Evolutionary conservation across 106 monocot genomes (phyloP).

Genomic region (Allium sativum): DNA sequence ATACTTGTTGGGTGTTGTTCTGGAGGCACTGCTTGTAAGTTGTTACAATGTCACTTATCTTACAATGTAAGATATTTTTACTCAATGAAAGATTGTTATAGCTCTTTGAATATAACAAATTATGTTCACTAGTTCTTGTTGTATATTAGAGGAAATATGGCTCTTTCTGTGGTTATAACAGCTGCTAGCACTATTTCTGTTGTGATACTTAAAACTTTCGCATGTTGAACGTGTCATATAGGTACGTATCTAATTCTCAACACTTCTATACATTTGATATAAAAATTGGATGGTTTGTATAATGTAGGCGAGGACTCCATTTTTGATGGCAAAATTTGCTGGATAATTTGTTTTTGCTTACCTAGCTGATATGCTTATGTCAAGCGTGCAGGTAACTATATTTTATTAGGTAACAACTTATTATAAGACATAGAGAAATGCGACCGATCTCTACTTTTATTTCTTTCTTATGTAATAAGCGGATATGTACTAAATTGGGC

Average conservation of each 20-base stretch:
- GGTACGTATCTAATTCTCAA: no score
- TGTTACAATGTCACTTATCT: slow-evolving; percentile 83
- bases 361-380: slow-evolving; percentile 53
- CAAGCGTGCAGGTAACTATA: slow-evolving; percentile 55
- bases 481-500: no score
- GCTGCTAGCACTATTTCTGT: slow-evolving; percentile 72
- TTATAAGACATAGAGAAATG: no score
- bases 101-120: no score
- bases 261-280: no score
- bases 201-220: slow-evolving; percentile 25
- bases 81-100: no score
- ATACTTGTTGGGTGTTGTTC: slow-evolving; percentile 75
- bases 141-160: slow-evolving; percentile 60
- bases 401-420: no score
- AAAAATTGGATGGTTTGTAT: not conserved
- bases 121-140: not conserved
- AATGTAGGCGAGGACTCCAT: slow-evolving; percentile 65
- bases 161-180: slow-evolving; percentile 84
- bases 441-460: no score
- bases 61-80: slow-evolving; percentile 30
- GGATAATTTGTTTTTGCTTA: slow-evolving; percentile 84
- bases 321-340: slow-evolving; percentile 71
- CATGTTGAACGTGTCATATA: no score
- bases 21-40: slow-evolving; percentile 87
- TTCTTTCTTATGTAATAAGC: no score